phyloP scores from a whole-genome alignment of 1,139 yeast genomes.

The Kodamaea derodonti region DNA sequence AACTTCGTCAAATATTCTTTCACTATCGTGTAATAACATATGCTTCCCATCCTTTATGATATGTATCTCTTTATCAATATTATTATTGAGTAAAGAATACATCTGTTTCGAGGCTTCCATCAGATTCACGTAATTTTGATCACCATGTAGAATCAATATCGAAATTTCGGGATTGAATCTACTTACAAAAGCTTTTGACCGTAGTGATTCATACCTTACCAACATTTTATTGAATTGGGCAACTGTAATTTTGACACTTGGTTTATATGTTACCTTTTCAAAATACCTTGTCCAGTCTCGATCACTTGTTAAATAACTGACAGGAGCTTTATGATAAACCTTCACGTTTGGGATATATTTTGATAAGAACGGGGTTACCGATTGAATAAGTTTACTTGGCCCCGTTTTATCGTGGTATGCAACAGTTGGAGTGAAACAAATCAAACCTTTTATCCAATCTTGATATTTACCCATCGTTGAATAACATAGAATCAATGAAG shows the following conservation, averaged over 20 bases:
- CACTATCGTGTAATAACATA: conserved; percentile 7
- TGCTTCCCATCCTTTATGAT: conserved; percentile 6
- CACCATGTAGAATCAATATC: conserved; percentile 30
- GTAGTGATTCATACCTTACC: conserved; percentile 53
- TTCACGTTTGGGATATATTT: conserved; percentile 49
- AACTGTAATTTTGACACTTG: conserved; percentile 40
- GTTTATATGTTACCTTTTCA: conserved; percentile 23
- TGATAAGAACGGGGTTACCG: conserved; percentile 46
- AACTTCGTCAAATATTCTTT: conserved; percentile 3
- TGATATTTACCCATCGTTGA: conserved; percentile 62
- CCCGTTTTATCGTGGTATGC: conserved; percentile 53
- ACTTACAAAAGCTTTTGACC: conserved; percentile 37
- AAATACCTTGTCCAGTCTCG: conserved; percentile 45
- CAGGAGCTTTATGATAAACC: conserved; percentile 54
- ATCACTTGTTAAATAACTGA: conserved; percentile 56
- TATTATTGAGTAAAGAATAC: conserved; percentile 28
- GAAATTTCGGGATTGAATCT: conserved; percentile 44
- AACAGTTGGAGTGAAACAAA: conserved; percentile 68
- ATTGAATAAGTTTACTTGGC: conserved; percentile 49
- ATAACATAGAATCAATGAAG: conserved; percentile 75
- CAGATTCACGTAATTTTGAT: conserved; percentile 49
- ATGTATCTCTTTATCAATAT: conserved; percentile 22
- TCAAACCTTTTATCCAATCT: conserved; percentile 51
- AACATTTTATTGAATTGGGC: conserved; percentile 60
- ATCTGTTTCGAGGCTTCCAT: conserved; percentile 51